phyloP scores from a whole-genome alignment of 805 yeast genomes.

The Saturnispora hagleri region DNA sequence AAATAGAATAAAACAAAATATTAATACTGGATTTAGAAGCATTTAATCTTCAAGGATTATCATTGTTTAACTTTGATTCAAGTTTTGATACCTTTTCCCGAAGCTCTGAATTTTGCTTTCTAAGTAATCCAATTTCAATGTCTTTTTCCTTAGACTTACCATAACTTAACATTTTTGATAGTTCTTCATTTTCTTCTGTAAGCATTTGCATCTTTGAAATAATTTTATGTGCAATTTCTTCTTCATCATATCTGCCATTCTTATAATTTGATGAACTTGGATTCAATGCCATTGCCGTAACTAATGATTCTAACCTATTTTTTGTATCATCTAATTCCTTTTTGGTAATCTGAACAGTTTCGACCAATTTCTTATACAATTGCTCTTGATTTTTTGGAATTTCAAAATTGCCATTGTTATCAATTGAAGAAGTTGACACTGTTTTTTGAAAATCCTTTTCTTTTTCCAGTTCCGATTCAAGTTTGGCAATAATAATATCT shows the following conservation, averaged over 20 bases:
- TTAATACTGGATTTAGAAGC: not conserved
- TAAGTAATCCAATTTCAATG: constrained; percentile 56
- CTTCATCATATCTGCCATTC: constrained; percentile 60
- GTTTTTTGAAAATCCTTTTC: constrained; percentile 36
- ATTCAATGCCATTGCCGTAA: constrained; percentile 45
- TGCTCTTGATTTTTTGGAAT: constrained; percentile 29
- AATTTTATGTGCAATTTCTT: constrained; percentile 67
- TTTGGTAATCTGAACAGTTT: constrained; percentile 22
- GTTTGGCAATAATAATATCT: constrained; percentile 38
- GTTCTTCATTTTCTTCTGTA: constrained; percentile 59
- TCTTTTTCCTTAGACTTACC: constrained; percentile 69
- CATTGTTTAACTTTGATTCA: constrained; percentile 19
- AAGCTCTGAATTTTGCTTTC: constrained; percentile 40
- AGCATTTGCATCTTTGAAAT: constrained; percentile 51
- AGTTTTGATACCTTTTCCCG: constrained; percentile 27
- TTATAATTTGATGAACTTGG: constrained; percentile 39
- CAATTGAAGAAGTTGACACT: constrained; percentile 19
- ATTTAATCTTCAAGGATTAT: not conserved
- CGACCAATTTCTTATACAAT: constrained; percentile 23
- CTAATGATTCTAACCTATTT: constrained; percentile 49
- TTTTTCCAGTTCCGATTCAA: constrained; percentile 36
- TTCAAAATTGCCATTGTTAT: constrained; percentile 17
- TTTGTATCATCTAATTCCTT: constrained; percentile 55
- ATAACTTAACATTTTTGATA: constrained; percentile 61
- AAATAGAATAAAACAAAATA: not conserved